These are phyloP conservation scores for Pseudocercospora vitis DNA, from an alignment of 2,329 filamentous ascomycete genomes.

Conservation along the genomic window DNA sequence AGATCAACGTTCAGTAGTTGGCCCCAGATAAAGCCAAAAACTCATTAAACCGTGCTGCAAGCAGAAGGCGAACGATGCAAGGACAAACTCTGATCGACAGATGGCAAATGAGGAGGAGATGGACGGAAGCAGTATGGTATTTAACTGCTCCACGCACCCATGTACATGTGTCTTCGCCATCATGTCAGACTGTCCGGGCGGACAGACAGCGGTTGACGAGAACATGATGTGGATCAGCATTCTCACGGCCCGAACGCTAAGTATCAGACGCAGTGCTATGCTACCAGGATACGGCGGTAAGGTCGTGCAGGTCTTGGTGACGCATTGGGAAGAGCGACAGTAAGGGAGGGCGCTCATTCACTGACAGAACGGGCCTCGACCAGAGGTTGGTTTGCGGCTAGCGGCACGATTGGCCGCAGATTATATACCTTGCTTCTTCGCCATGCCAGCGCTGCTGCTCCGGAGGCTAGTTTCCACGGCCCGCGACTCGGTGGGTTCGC, in stretches of 20 bases:
- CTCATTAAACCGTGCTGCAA: slow-evolving; percentile 8
- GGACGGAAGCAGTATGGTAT: slow-evolving; percentile 16
- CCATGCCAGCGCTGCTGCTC: slow-evolving; percentile 13
- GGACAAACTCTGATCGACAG: slow-evolving; percentile 18
- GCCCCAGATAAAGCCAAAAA: slow-evolving; percentile 12
- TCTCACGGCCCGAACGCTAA: slow-evolving; percentile 25
- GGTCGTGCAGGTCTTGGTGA: slow-evolving; percentile 12
- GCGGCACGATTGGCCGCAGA: slow-evolving; percentile 19
- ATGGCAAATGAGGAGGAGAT: slow-evolving; percentile 16
- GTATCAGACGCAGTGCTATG: slow-evolving; percentile 24
- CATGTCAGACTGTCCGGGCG: slow-evolving; percentile 16
- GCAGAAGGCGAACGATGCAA: slow-evolving; percentile 20
- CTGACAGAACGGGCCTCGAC: slow-evolving; percentile 14
- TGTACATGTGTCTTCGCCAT: slow-evolving; percentile 13
- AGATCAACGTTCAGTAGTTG: slow-evolving; percentile 5
- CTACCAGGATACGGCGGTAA: slow-evolving; percentile 25
- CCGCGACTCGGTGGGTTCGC: slow-evolving; percentile 19
- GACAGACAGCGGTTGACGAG: slow-evolving; percentile 23
- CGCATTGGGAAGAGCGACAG: slow-evolving; percentile 15
- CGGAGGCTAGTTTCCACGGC: slow-evolving; percentile 21
- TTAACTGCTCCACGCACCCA: slow-evolving; percentile 22
- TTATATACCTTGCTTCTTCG: slow-evolving; percentile 16
- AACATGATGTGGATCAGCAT: slow-evolving; percentile 22
- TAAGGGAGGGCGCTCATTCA: slow-evolving; percentile 26
- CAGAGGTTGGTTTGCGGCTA: slow-evolving; percentile 15